Conservation (phyloP, 2,329 filamentous ascomycete species). For the Taxawa tesnikishii region DNA sequence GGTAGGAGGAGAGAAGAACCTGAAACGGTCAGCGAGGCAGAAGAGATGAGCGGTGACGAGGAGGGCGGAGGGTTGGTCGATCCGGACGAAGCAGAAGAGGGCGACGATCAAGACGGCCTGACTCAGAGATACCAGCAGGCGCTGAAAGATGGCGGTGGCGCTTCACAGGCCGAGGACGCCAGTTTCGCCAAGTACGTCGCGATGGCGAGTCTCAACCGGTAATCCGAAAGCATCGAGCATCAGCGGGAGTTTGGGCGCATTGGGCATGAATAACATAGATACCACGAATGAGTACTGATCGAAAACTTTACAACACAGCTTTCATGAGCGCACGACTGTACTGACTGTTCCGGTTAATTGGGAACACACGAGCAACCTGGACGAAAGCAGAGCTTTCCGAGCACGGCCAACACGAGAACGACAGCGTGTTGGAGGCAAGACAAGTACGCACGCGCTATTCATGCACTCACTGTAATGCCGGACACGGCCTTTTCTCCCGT, state of each 20-base stretch:
- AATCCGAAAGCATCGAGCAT: not conserved
- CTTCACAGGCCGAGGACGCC: conserved; percentile 12
- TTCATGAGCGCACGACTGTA: too few species aligned
- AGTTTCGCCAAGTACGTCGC: conserved; percentile 15
- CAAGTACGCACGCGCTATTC: too few species aligned
- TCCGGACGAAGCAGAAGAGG: conserved; percentile 16
- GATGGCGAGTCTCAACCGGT: conserved; percentile 10
- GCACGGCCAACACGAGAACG: too few species aligned
- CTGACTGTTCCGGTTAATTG: too few species aligned
- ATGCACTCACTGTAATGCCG: too few species aligned
- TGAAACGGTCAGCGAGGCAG: conserved; percentile 37
- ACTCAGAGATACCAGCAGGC: conserved; percentile 68
- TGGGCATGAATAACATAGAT: not conserved
- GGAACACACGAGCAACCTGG: too few species aligned
- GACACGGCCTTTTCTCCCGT: too few species aligned
- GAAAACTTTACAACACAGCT: too few species aligned
- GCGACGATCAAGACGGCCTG: conserved; percentile 52
- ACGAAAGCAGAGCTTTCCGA: too few species aligned
- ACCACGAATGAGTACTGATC: conserved; percentile 1
- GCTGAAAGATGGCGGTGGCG: conserved; percentile 41
- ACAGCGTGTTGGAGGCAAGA: too few species aligned
- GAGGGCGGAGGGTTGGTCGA: not conserved
- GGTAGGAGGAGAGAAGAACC: conserved; percentile 29
- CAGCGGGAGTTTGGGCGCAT: not conserved
- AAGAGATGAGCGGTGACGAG: conserved; percentile 23